These are phyloP conservation scores for Colletotrichum liriopes DNA, from an alignment of 2,329 filamentous ascomycete genomes.

Conservation along the genomic window DNA sequence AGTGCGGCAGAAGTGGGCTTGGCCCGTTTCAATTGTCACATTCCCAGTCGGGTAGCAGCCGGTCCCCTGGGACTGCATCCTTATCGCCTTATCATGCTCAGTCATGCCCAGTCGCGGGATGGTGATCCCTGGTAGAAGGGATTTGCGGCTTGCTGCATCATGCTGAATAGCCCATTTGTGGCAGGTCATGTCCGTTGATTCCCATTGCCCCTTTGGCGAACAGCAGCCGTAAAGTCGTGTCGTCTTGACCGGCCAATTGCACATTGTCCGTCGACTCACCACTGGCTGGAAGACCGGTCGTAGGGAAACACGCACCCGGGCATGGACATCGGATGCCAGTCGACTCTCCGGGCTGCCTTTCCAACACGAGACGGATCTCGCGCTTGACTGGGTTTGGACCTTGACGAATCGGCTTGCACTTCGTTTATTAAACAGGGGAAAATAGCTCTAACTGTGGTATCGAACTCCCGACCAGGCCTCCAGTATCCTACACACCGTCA, in stretches of 20 bases:
- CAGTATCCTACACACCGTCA: not conserved
- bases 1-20: conserved; percentile 27
- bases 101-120: conserved; percentile 11
- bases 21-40: conserved; percentile 33
- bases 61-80: not conserved
- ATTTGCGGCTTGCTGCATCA: too few species aligned
- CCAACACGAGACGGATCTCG: not conserved
- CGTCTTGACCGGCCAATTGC: not conserved
- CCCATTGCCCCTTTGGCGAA: not conserved
- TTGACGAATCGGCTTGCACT: not conserved
- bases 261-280: not conserved
- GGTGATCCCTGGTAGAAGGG: not conserved
- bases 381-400: not conserved
- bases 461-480: not conserved
- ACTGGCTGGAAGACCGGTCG: not conserved
- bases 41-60: conserved; percentile 19
- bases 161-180: not conserved
- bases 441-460: conserved; percentile 18
- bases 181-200: not conserved
- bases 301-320: not conserved
- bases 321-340: not conserved
- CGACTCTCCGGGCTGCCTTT: not conserved
- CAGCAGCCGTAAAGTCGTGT: not conserved
- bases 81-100: conserved; percentile 1
- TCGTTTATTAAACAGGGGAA: not conserved